Evolutionary conservation across 1,139 yeast species (phyloP), one percentile per base, ranked within the genome.

Genomic region (Yamadazyma atmosphaerica): DNA sequence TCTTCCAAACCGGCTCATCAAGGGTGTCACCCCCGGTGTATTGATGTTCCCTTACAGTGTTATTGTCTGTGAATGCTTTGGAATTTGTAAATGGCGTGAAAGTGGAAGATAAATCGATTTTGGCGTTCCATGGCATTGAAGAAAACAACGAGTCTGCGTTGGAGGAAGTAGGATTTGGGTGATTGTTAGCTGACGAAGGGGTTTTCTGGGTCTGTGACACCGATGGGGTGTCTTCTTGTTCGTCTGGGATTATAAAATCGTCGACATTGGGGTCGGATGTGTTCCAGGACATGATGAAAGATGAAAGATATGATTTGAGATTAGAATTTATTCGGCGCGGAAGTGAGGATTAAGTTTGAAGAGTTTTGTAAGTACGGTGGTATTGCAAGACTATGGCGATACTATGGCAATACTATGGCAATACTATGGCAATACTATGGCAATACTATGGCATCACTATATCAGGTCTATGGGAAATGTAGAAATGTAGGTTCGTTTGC

Each of bases 21-120:
- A 87, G 64, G 1, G 96, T 86, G 55, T 86, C 88, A 29, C 94
- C 92, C 2, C 95, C 95, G 21, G 83, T 65, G 58, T 83, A 86
- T 46, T 86, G 83, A 28, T 87, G 76, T 55, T 84, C 92, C 47
- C 77, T 74, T 21, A 84, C 71, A 39, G 76, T 76, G 47, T 78
- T 81, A 46, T 77, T 76, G 9, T 67, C 68, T 10, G 67, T 62
- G 35, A 72, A 52, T 10, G 54, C 49, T 22, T 52, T 41, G 4
- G 60, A 48, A 16, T 56, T 47, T 4, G 60, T 53, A 45, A 70
- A 70, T 6, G 74, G 72, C 10, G 68, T 55, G 46, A 68, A 69
- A 7, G 72, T 52, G 6, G 67, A 54, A 2, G 72, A 65, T 34
- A 72, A 56, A 44, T 69, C 74, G 5, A 71, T 69, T 38, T 61